Evolutionary conservation across 257 asterid species (phyloP).

Genomic region (Nemophila menziesii): DNA sequence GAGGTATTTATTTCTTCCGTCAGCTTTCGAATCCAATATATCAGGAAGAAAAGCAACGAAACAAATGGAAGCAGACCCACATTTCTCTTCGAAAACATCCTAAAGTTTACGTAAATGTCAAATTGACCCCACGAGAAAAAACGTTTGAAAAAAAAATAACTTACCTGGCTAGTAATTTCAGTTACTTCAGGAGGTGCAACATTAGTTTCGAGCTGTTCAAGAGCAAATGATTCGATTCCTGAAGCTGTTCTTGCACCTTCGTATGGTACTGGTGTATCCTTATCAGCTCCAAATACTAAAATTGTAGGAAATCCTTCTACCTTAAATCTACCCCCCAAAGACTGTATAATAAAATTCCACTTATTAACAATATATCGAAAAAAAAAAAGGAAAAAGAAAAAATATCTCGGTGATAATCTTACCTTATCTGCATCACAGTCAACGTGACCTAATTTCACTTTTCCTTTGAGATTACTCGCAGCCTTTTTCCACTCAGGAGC

Average conservation of each 20-base stretch:
- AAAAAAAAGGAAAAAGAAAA: background rate
- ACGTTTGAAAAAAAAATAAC: conserved; percentile 5
- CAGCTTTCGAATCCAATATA: conserved; percentile 90
- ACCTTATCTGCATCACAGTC: conserved; percentile 93
- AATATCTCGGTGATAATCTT: conserved; percentile 14
- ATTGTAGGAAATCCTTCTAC: conserved; percentile 98
- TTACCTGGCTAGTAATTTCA: conserved; percentile 78
- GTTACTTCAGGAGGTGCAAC: conserved; percentile 87
- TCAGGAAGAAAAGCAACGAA: conserved; percentile 87
- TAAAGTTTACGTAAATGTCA: conserved; percentile 12
- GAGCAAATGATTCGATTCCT: conserved; percentile 79
- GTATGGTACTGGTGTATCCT: conserved; percentile 65
- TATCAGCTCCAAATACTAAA: conserved; percentile 92
- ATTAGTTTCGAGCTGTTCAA: conserved; percentile 77
- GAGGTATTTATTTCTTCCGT: conserved; percentile 76
- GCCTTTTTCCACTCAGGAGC: conserved; percentile 99
- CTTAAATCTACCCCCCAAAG: conserved; percentile 91
- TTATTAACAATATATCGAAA: conserved; percentile 25
- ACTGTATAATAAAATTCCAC: conserved; percentile 54
- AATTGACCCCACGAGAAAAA: conserved; percentile 4
- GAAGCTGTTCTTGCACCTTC: conserved; percentile 91
- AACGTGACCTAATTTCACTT: conserved; percentile 93
- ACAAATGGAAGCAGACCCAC: conserved; percentile 86
- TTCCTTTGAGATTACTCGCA: conserved; percentile 78
- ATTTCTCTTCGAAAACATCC: conserved; percentile 87